Percentiles rank a stretch among this genome's conserved stretches.
These are phyloP conservation scores for Xylariaceae sp. DNA, from an alignment of 2,329 filamentous ascomycete species.

Conservation along the genomic window DNA sequence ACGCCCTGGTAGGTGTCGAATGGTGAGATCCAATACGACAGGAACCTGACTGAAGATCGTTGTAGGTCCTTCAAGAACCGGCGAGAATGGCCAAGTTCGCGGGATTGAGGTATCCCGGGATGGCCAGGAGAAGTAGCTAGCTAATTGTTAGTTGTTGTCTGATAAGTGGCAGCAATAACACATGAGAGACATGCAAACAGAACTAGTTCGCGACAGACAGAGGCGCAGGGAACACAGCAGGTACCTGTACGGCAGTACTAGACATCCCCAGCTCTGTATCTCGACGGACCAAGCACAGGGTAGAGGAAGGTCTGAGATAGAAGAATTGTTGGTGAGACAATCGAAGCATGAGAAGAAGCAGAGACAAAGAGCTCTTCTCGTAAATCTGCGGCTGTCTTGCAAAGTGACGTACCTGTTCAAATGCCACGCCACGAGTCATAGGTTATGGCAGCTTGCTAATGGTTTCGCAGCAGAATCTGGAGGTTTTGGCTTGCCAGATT, in stretches of 20 bases:
- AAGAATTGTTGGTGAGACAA: background rate
- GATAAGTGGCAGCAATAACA: background rate
- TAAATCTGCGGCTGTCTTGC: background rate
- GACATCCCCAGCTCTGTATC: background rate
- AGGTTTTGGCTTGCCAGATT: background rate
- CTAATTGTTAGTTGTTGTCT: background rate
- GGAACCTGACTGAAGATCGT: background rate
- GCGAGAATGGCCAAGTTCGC: background rate
- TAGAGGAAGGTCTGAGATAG: background rate
- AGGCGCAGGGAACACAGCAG: background rate
- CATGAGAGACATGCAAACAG: too few species aligned
- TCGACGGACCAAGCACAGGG: background rate
- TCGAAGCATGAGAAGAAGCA: background rate
- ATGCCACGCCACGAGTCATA: background rate
- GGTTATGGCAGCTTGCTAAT: background rate
- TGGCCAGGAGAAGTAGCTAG: background rate
- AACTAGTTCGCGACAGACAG: background rate
- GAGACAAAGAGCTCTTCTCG: background rate
- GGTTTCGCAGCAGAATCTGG: background rate
- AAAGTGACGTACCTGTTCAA: constrained; percentile 3
- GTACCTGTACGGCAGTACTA: background rate
- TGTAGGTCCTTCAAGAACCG: background rate
- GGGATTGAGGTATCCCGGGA: background rate
- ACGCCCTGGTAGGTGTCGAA: background rate
- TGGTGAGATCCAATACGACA: background rate